Base-by-base conservation (phyloP, 1,284 basidiomycete species). In the Vanrija sp. region DNA sequence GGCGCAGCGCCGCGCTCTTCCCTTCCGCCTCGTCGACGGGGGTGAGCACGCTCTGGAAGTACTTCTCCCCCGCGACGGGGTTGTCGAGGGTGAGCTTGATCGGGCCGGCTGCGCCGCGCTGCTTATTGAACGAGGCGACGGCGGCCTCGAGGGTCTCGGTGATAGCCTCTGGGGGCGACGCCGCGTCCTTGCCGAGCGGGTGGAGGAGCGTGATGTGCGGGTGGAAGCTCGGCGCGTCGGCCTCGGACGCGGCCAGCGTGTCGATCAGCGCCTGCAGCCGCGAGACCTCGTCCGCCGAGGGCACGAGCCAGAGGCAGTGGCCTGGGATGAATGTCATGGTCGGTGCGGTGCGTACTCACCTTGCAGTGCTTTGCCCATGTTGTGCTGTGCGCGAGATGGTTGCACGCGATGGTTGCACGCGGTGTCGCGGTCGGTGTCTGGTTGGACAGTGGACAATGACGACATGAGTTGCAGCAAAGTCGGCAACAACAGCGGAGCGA, bases 21-120 rank as follows among this genome's bases (percentile, higher is more conserved):
- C 39, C 43, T 5, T 37, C 20, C 0, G 42, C 31, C 2, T 58
- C 53, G 15, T 54, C 47, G 36, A 72, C 61, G 2, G 69, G 65
- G 6, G 62, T 36, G 3, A 73, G 63, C 6, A 73, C 67, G 22
- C 59, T 65, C 54, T 73, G 71, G 56, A 62, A 71, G 56, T 67
- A 71, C 20, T 51, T 45, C n/a, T 50, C 44, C 3, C 69, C 69
- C 7, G 42, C 22, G n/a, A 23, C n/a, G 6, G 54, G 54, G 14
- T 37, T 20, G 46, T 41, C 35, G 16, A 56, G 54, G 6, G 49
- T 50, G 36, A 50, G 35, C 14, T 35, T 23, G 23, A 41, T 10
- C 19, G 46, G 47, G 47, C 52, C 31, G 31, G 9, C 15, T 9
- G 31, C 31, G 31, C 31, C 37, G 45, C 39, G 49, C 20, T 3